Evolutionary conservation across 2,329 filamentous ascomycete genomes (phyloP).

Genomic region (Fusarium acutatum): DNA sequence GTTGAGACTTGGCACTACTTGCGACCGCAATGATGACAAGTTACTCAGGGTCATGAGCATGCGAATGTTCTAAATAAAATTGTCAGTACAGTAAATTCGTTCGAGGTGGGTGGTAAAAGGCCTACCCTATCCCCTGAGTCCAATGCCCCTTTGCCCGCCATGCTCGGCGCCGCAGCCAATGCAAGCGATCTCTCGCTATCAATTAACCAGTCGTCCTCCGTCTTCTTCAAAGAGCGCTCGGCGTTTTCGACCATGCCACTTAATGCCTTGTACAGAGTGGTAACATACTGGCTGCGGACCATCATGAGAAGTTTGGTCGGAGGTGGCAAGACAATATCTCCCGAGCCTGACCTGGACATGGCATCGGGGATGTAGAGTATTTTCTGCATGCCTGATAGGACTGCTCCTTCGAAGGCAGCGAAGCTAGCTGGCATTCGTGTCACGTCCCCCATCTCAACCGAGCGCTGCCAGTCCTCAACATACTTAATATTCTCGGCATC

Average conservation of each 20-base stretch:
- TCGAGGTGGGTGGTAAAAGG: neutral
- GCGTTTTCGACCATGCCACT: conserved; percentile 98
- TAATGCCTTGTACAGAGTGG: conserved; percentile 90
- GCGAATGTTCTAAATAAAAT: conserved; percentile 74
- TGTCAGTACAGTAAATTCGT: conserved; percentile 33
- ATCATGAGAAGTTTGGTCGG: conserved; percentile 88
- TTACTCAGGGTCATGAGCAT: conserved; percentile 96
- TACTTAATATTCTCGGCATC: conserved; percentile 93
- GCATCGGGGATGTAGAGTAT: conserved; percentile 93
- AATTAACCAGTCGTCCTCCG: conserved; percentile 69
- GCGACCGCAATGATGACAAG: conserved; percentile 80
- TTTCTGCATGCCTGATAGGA: conserved; percentile 90
- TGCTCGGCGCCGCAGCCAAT: conserved; percentile 46
- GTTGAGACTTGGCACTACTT: conserved; percentile 88
- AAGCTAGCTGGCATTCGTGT: conserved; percentile 93
- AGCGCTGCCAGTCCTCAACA: conserved; percentile 92
- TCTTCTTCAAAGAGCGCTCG: conserved; percentile 74
- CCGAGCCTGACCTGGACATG: conserved; percentile 75
- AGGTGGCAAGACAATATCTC: conserved; percentile 84
- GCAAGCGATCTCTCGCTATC: conserved; percentile 54
- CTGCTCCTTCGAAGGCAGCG: conserved; percentile 81
- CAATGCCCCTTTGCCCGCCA: conserved; percentile 57
- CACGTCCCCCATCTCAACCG: conserved; percentile 81
- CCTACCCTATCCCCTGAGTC: conserved; percentile 66
- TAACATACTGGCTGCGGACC: conserved; percentile 91